Evolutionary conservation across 352 stramenopile species (phyloP), one percentile per base, ranked within the genome.

Genomic region (Phytophthora sojae): DNA sequence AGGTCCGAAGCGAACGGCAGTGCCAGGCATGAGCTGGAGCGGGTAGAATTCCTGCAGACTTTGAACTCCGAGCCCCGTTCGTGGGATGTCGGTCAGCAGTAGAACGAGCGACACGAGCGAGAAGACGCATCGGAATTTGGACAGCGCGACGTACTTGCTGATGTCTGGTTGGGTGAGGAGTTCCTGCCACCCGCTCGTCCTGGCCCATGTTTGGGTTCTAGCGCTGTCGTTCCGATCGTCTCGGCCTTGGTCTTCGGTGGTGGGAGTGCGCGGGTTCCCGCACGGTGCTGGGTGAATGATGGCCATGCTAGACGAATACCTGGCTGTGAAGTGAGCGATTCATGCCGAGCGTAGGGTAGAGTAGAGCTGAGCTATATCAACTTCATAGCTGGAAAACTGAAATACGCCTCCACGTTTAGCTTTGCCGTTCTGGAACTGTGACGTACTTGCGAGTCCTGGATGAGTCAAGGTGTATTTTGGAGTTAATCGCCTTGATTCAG

Each of bases 41-140:
- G 64, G 42, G 42, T 80, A 85, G n/a, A 74, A 79, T 4, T 76
- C 45, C 3, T 53, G 53, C 11, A 83, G 25, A 19, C 58, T 67
- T 25, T 32, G 25, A 4, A 86, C 61, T 0, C 77, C 77, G 11
- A 90, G 61, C 1, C 83, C 81, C 0, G 81, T 82, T 9, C 83
- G 80, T 6, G 80, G 81, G 25, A 91, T 88, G 23, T 91, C 83
- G 2, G 80, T 83, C 35, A 76, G n/a, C 0, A 82, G 60, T 9
- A 91, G 69, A 8, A 71, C 25, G 21, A 91, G 23, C 11, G 67
- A 73, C 5, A 89, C 26, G 1, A 84, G 8, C 2, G 77, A 83
- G 47, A 89, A 39, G 5, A 86, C 5, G 12, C 61, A 82, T 25
- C 77, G 73, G 23, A 70, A 39, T 15, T 66, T 67, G 15, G 73